A percentile compares a stretch with the other conserved stretches of the same genome.
Evolutionary conservation across 139 green algal species (phyloP).

Genomic region (Nannochloris sp.): DNA sequence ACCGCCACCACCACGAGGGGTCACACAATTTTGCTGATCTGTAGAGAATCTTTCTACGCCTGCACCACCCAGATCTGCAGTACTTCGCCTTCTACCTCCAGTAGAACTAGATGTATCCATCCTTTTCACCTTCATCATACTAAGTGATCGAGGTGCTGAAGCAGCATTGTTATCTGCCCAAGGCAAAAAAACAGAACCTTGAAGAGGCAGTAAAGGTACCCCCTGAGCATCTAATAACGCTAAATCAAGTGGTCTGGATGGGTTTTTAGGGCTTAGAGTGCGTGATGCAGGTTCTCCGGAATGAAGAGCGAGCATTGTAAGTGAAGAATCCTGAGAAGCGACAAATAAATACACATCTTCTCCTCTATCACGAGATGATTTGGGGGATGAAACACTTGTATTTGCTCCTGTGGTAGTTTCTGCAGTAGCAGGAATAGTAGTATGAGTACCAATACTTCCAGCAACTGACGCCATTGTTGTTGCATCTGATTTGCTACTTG

Average conservation of each 20-base stretch:
- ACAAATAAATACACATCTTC: conserved; percentile 35
- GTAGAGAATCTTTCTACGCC: neutral
- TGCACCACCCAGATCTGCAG: neutral
- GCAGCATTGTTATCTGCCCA: conserved; percentile 40
- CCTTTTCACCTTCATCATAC: too few relatives aligned
- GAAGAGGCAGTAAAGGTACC: conserved; percentile 10
- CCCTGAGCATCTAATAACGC: conserved; percentile 23
- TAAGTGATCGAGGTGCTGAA: neutral
- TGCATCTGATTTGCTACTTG: too few relatives aligned
- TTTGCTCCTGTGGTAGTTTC: too few relatives aligned
- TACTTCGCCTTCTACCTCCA: neutral
- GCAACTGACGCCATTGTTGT: too few relatives aligned
- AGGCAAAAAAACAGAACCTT: conserved; percentile 13
- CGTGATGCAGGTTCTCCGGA: neutral
- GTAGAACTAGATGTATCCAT: neutral
- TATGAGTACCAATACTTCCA: too few relatives aligned
- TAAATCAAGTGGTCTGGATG: conserved; percentile 20
- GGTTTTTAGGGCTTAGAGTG: conserved; percentile 33
- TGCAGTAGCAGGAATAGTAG: too few relatives aligned
- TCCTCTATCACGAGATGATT: too few relatives aligned
- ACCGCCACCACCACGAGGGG: too few relatives aligned
- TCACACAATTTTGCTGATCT: too few relatives aligned
- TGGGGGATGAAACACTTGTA: too few relatives aligned
- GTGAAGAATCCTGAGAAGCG: conserved; percentile 8
- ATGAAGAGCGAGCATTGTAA: conserved; percentile 16